Conservation (phyloP, 2,329 filamentous ascomycete species). For the Penicillium concentricum region DNA sequence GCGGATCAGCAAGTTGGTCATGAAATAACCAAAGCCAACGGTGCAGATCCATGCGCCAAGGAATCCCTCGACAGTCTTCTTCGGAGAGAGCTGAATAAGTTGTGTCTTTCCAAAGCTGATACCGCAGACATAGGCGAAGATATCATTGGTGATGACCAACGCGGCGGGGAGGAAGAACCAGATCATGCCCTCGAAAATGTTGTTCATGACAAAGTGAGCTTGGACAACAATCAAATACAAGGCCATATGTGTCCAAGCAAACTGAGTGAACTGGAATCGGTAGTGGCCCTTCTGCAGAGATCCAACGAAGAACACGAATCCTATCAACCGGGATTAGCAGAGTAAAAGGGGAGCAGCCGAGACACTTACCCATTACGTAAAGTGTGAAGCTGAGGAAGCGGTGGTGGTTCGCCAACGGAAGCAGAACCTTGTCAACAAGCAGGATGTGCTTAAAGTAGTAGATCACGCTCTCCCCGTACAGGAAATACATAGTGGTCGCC, state of each 20-base stretch:
- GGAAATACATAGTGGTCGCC: slow-evolving; percentile 98
- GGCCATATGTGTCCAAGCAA: slow-evolving; percentile 99
- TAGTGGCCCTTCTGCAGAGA: slow-evolving; percentile 95
- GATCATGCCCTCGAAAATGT: slow-evolving; percentile 98
- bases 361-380: slow-evolving; percentile 81
- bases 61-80: slow-evolving; percentile 99
- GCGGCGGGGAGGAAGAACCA: slow-evolving; percentile 98
- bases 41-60: slow-evolving; percentile 95
- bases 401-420: slow-evolving; percentile 94
- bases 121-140: slow-evolving; percentile 95
- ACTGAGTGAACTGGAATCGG: slow-evolving; percentile 98
- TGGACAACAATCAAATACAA: slow-evolving; percentile 97
- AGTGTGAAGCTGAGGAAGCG: slow-evolving; percentile 98
- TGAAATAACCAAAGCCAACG: slow-evolving; percentile 74
- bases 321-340: slow-evolving; percentile 46
- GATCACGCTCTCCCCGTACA: slow-evolving; percentile 98
- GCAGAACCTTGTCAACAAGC: slow-evolving; percentile 85
- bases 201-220: slow-evolving; percentile 99
- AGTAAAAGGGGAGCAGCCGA: neutral
- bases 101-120: slow-evolving; percentile 96
- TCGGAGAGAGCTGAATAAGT: slow-evolving; percentile 95
- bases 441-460: slow-evolving; percentile 99
- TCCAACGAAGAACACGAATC: slow-evolving; percentile 96
- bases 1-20: slow-evolving; percentile 81
- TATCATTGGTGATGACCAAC: slow-evolving; percentile 97